phyloP scores from a whole-genome alignment of 768 basidiomycete species.

The Auricularia heimuer region DNA sequence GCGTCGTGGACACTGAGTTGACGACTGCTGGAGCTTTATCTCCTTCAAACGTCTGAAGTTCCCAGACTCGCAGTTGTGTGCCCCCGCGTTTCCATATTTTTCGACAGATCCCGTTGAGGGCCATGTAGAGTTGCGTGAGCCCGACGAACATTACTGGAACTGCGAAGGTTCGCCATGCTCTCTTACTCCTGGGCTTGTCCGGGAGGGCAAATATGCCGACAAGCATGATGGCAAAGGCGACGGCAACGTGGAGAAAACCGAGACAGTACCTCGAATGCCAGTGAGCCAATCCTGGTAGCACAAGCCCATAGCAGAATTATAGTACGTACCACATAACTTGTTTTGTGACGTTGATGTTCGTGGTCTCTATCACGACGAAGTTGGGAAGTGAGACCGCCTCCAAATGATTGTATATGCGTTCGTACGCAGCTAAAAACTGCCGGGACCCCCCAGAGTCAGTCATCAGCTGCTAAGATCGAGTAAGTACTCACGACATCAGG shows the following conservation, averaged over 20 bases:
- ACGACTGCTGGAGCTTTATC: slow-evolving; percentile 5
- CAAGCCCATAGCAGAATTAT: too few species aligned
- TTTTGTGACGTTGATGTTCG: slow-evolving; percentile 29
- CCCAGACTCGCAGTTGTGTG: slow-evolving; percentile 30
- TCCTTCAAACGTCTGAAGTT: slow-evolving; percentile 24
- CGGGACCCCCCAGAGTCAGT: not conserved
- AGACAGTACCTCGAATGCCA: slow-evolving; percentile 6
- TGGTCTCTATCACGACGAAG: slow-evolving; percentile 23
- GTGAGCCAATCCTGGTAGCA: not conserved
- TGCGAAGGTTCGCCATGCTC: slow-evolving; percentile 25
- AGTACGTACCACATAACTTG: slow-evolving; percentile 25
- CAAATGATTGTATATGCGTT: slow-evolving; percentile 23
- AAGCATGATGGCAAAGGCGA: slow-evolving; percentile 21
- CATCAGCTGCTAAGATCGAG: not conserved
- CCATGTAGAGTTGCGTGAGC: slow-evolving; percentile 24
- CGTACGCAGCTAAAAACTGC: slow-evolving; percentile 28
- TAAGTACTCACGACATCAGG: slow-evolving; percentile 25
- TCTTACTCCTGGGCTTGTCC: slow-evolving; percentile 16
- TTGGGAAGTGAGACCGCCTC: slow-evolving; percentile 22
- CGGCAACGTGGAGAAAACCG: slow-evolving; percentile 18
- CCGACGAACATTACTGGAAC: slow-evolving; percentile 23
- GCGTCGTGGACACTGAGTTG: too few species aligned
- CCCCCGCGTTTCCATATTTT: slow-evolving; percentile 26
- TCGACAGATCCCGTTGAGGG: slow-evolving; percentile 23
- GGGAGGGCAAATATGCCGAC: slow-evolving; percentile 20